Evolutionary conservation across 228 moss, liverwort and hornwort species (phyloP).

Genomic region (Sphagnum fallax): DNA sequence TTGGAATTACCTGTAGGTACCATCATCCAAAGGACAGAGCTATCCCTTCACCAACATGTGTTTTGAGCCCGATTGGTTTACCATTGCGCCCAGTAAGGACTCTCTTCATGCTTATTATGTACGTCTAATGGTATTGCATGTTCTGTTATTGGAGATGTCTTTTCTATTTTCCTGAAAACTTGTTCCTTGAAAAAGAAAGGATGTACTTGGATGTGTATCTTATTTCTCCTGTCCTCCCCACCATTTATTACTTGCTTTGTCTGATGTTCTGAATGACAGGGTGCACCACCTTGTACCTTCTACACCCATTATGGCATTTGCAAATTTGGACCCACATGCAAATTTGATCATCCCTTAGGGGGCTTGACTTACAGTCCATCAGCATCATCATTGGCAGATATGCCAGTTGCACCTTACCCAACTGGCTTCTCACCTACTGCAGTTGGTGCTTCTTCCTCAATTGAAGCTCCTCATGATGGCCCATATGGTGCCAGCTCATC

Average conservation of each 20-base stretch:
- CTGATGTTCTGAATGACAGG: slow-evolving; percentile 32
- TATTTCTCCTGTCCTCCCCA: neutral
- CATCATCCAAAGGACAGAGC: slow-evolving; percentile 97
- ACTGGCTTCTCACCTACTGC: slow-evolving; percentile 54
- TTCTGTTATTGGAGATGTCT: neutral
- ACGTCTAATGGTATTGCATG: neutral
- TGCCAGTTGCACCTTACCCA: slow-evolving; percentile 95
- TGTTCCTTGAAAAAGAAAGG: neutral
- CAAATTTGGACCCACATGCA: slow-evolving; percentile 99
- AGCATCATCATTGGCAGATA: slow-evolving; percentile 82
- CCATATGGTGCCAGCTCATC: slow-evolving; percentile 43
- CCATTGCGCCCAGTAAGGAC: slow-evolving; percentile 90
- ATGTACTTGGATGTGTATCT: neutral
- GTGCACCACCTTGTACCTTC: slow-evolving; percentile 88
- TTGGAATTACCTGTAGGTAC: slow-evolving; percentile 95
- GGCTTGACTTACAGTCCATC: slow-evolving; percentile 90
- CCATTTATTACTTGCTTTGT: neutral
- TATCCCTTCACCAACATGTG: slow-evolving; percentile 93
- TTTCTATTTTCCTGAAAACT: neutral
- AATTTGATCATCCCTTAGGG: slow-evolving; percentile 92
- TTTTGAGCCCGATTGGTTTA: slow-evolving; percentile 89
- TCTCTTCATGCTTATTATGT: neutral
- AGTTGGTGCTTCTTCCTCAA: slow-evolving; percentile 62
- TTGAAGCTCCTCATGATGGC: slow-evolving; percentile 63
- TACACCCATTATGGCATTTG: slow-evolving; percentile 97